Conservation (phyloP, 148 eudicot species). For the Salicornia ramosissima region DNA sequence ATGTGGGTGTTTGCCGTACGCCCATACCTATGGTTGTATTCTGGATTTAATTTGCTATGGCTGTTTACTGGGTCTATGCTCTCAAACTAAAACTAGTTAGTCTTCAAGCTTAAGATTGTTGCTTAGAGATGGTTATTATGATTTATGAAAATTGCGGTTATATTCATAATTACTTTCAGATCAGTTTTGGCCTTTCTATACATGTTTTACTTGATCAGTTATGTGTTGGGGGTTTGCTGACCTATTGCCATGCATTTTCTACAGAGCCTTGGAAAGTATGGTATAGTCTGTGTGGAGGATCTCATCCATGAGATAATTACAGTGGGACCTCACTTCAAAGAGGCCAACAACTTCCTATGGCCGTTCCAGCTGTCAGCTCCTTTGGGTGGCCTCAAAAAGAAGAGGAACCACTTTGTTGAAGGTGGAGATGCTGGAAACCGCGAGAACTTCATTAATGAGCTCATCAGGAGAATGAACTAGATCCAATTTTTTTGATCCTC, state of each 20-base stretch:
- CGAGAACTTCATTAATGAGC: constrained; percentile 53
- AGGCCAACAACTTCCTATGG: constrained; percentile 76
- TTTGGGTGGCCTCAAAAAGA: constrained; percentile 61
- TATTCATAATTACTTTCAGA: neutral
- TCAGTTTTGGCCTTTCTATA: neutral
- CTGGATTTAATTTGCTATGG: too few relatives aligned
- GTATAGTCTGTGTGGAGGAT: constrained; percentile 59
- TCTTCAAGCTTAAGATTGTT: too few relatives aligned
- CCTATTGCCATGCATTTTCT: neutral
- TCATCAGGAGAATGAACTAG: constrained; percentile 75
- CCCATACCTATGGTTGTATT: too few relatives aligned
- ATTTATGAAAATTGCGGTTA: neutral
- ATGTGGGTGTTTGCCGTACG: too few relatives aligned
- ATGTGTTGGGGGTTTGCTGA: neutral
- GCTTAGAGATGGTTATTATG: too few relatives aligned
- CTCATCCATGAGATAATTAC: constrained; percentile 60
- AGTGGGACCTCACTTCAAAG: constrained; percentile 66
- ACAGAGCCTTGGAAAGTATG: constrained; percentile 52
- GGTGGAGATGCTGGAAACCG: constrained; percentile 78
- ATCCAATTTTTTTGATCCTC: neutral
- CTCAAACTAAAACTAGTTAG: too few relatives aligned
- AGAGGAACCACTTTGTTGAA: constrained; percentile 70
- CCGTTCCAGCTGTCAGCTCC: constrained; percentile 66
- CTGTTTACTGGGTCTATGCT: too few relatives aligned
- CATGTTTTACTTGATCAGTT: neutral